Evolutionary conservation across 257 asterid genomes (phyloP).

Genomic region (Jacaranda copaia): DNA sequence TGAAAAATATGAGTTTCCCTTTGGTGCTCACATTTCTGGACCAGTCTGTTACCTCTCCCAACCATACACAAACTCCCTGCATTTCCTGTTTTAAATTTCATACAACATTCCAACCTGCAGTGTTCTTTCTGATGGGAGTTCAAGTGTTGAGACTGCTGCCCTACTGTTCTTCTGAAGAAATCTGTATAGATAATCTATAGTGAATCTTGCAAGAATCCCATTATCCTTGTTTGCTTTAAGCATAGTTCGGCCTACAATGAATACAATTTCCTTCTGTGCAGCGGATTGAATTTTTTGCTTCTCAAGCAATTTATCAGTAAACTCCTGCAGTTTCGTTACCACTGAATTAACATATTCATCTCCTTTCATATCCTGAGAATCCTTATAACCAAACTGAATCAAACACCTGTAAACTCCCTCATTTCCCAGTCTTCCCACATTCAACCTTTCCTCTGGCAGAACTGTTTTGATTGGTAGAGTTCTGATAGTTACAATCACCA

Average conservation of each 20-base stretch:
- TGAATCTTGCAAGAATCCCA: conserved; percentile 49
- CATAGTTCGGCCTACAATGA: conserved; percentile 59
- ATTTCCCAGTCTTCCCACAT: conserved; percentile 52
- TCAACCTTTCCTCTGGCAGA: conserved; percentile 48
- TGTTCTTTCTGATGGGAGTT: conserved; percentile 57
- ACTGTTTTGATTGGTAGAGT: conserved; percentile 58
- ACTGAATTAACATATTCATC: conserved; percentile 48
- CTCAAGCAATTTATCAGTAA: conserved; percentile 38
- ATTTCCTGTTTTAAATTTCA: conserved; percentile 40
- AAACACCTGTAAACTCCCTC: conserved; percentile 64
- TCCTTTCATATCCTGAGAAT: conserved; percentile 51
- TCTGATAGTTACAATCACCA: conserved; percentile 62
- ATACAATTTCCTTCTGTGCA: conserved; percentile 42
- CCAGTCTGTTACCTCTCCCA: too few relatives aligned
- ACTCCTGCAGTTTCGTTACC: conserved; percentile 39
- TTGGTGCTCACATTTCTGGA: background rate
- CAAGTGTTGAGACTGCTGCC: conserved; percentile 50
- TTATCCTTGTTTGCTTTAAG: conserved; percentile 49
- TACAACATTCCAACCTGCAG: conserved; percentile 75
- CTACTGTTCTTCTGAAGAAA: conserved; percentile 74
- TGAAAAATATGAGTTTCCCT: background rate
- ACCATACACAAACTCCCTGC: too few relatives aligned
- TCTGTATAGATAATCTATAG: conserved; percentile 60
- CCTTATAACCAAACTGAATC: conserved; percentile 71
- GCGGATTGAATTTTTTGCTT: conserved; percentile 44